Evolutionary conservation across 805 yeast species (phyloP), one percentile per base, ranked within the genome.

Genomic region (Barnettozyma populi): DNA sequence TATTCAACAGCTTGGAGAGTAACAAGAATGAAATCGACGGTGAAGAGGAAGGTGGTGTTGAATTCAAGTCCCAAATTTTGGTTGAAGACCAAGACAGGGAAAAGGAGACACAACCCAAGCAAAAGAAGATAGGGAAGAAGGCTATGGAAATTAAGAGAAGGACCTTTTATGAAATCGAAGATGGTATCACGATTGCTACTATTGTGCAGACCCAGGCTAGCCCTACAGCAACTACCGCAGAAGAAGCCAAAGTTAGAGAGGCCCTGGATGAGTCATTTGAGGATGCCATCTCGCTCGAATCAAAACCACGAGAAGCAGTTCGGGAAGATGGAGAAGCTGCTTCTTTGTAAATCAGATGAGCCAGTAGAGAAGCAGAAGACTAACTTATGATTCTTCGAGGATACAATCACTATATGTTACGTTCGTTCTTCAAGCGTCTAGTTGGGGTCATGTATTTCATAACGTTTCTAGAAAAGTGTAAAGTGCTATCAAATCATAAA

Each of bases 221-320:
- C 16, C 62, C 59, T 16, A 54, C 52, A 32, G 54, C 54, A n/a
- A 72, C 54, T 16, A 71, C 74, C 38, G 57, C 66, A 25, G 68
- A 68, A 5, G 61, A 58, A 45, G 71, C 39, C 10, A 34, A 36
- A 19, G 48, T 63, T 20, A 70, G 68, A 46, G 68, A 61, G 51
- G 64, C 63, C 6, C 24, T 43, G 51, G 62, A 73, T 69, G 44
- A 58, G 52, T 54, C 71, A 14, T 37, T 34, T 24, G 57, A 47
- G 25, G 39, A 43, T 7, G 18, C n/a, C 4, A n/a, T n/a, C n/a
- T n/a, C n/a, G n/a, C n/a, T n/a, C n/a, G n/a, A n/a, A n/a, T n/a
- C n/a, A n/a, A n/a, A n/a, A n/a, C n/a, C n/a, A n/a, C n/a, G n/a
- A n/a, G n/a, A n/a, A n/a, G n/a, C n/a, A n/a, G n/a, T n/a, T n/a